Evolutionary conservation across 2,329 filamentous ascomycete species (phyloP).

Genomic region (Ceratocystis destructans): DNA sequence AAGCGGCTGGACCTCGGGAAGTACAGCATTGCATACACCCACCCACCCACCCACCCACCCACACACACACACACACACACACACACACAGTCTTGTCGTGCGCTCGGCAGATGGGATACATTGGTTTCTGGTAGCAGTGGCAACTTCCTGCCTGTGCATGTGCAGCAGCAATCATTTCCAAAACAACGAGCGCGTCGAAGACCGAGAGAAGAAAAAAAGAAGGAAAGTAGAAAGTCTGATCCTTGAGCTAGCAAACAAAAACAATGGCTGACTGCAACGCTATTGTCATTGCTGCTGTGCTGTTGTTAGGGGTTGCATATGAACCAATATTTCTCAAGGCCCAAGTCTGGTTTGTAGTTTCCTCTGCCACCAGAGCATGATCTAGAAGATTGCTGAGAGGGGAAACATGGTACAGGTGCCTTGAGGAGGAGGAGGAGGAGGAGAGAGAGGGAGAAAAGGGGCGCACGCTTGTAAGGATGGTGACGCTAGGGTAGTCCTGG

Average conservation of each 20-base stretch:
- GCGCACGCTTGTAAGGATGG: neutral
- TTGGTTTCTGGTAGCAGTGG: neutral
- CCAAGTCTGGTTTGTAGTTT: neutral
- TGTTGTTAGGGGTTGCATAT: neutral
- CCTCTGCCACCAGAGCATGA: neutral
- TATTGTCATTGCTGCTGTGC: neutral
- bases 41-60: too few species aligned
- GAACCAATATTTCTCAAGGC: neutral
- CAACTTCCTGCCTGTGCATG: neutral
- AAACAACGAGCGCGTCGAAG: neutral
- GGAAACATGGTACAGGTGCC: neutral
- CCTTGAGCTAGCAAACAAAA: neutral
- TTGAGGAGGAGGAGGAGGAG: neutral
- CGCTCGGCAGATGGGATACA: neutral
- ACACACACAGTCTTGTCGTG: neutral
- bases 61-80: too few species aligned
- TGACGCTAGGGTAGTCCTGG: neutral
- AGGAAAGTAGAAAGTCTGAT: neutral
- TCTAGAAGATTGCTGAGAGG: constrained; percentile 8
- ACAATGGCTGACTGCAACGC: neutral
- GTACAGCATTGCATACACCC: neutral
- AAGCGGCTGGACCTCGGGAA: neutral
- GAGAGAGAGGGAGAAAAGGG: neutral
- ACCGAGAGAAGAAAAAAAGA: neutral
- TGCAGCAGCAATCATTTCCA: neutral